Percentiles rank a stretch among this genome's conserved stretches.
These are phyloP conservation scores for Camellia sinensis DNA, from an alignment of 148 eudicot genomes.

Conservation along the genomic window DNA sequence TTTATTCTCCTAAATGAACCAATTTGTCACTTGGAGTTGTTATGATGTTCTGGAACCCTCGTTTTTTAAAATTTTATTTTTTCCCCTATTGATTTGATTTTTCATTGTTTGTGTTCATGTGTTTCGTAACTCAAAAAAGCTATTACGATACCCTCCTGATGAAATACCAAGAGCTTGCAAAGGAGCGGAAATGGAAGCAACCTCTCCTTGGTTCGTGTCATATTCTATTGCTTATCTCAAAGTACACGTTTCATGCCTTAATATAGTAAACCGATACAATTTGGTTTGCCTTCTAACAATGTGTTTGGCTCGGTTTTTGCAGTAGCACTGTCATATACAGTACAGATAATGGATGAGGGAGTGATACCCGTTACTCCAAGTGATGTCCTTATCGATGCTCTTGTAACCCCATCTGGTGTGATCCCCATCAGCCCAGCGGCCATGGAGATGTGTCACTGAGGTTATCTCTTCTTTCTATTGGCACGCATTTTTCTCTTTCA, in stretches of 20 bases:
- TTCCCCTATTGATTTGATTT: background rate
- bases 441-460: slow-evolving; percentile 31
- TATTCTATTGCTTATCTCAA: slow-evolving; percentile 2
- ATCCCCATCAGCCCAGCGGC: slow-evolving; percentile 71
- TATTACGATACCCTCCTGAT: slow-evolving; percentile 89
- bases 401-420: slow-evolving; percentile 79
- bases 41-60: background rate
- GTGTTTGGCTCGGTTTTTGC: slow-evolving; percentile 20
- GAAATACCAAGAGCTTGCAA: slow-evolving; percentile 74
- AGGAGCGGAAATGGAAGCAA: slow-evolving; percentile 75
- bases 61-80: background rate
- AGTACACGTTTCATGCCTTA: background rate
- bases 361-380: slow-evolving; percentile 79
- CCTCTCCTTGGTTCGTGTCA: slow-evolving; percentile 62
- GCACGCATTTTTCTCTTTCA: background rate
- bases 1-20: background rate
- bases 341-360: slow-evolving; percentile 83
- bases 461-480: background rate
- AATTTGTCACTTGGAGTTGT: slow-evolving; percentile 1
- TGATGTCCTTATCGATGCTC: slow-evolving; percentile 74
- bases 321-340: slow-evolving; percentile 91
- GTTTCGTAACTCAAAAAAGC: slow-evolving; percentile 36
- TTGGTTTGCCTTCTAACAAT: background rate
- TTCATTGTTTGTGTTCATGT: slow-evolving; percentile 1
- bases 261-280: background rate